Base-by-base conservation (phyloP, 495 filamentous ascomycete species). In the Penicillium bovifimosum region DNA sequence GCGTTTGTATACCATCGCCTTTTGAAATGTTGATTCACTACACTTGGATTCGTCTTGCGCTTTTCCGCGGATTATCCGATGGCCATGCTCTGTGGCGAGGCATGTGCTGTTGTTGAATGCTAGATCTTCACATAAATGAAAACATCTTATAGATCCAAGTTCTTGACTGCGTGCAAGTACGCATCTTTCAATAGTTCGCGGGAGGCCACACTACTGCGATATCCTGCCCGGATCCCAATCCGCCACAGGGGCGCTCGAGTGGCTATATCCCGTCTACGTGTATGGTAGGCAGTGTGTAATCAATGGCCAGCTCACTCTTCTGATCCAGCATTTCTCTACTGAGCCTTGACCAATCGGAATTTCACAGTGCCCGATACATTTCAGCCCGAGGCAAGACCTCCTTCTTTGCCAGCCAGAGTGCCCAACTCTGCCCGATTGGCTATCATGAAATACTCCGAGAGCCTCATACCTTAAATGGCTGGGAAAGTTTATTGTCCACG, bases 1-100 rank as follows among this genome's bases (percentile, higher is more conserved):
- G 48, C 49, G 50, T 63, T 62, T 62, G 49, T 65, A 65, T 65
- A 65, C 60, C 59, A 63, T 54, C 52, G 26, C 46, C 24, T 41
- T 36, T 47, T 50, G 47, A 60, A 41, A 47, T 56, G 51, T 59
- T 58, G 33, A 54, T 41, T 47, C 35, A 38, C 50, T 58, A 56
- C 48, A 58, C 32, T 34, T 50, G 48, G 43, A 28, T 50, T 33
- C 33, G 45, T 33, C 29, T 26, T 48, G 46, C 34, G 24, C 33
- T 18, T 38, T 27, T 53, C 47, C 53, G 49, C 29, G 14, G 14
- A 17, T 27, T 56, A 29, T 47, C 27, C 35, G 27, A 52, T 47
- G 46, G 47, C 26, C 31, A 32, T 53, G 29, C 32, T 41, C 28
- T 27, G 41, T 52, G 41, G 41, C 29, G 36, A 41, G 50, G 26